Percentiles rank a stretch among this genome's conserved stretches.
Conservation (phyloP, 129 eudicot species). For the Rutidosis leptorrhynchoides region DNA sequence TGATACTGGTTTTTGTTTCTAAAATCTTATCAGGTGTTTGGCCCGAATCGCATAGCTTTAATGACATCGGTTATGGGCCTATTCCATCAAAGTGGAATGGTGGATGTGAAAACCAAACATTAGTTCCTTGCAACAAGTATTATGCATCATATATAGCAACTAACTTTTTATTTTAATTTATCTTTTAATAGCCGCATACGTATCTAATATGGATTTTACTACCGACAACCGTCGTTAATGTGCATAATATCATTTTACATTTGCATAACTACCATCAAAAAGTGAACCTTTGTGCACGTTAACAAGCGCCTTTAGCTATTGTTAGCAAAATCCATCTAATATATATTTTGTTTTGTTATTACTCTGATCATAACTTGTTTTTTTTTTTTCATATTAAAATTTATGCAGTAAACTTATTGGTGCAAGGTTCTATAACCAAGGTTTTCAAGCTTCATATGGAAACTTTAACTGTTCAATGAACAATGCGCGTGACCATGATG, state of each 20-base stretch:
- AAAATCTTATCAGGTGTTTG: conserved; percentile 55
- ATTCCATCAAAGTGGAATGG: conserved; percentile 88
- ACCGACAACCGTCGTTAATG: too few relatives aligned
- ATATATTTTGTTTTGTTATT: neutral
- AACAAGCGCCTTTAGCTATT: too few relatives aligned
- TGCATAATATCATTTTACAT: too few relatives aligned
- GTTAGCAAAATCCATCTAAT: neutral
- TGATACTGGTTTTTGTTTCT: neutral
- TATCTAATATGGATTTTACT: neutral
- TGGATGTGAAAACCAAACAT: conserved; percentile 44
- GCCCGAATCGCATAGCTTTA: conserved; percentile 86
- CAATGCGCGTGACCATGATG: conserved; percentile 55
- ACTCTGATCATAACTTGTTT: neutral
- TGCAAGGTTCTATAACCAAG: conserved; percentile 75
- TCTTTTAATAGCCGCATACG: neutral
- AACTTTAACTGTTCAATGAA: neutral
- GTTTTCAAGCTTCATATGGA: conserved; percentile 28
- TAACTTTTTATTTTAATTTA: too few relatives aligned
- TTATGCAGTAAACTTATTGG: conserved; percentile 79
- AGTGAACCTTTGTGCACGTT: too few relatives aligned
- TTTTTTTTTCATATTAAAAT: neutral
- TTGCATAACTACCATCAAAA: too few relatives aligned
- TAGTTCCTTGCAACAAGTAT: conserved; percentile 70
- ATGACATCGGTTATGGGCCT: conserved; percentile 51
- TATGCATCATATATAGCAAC: conserved; percentile 7